phyloP scores from a whole-genome alignment of 148 eudicot species.

The Diospyros lotus region DNA sequence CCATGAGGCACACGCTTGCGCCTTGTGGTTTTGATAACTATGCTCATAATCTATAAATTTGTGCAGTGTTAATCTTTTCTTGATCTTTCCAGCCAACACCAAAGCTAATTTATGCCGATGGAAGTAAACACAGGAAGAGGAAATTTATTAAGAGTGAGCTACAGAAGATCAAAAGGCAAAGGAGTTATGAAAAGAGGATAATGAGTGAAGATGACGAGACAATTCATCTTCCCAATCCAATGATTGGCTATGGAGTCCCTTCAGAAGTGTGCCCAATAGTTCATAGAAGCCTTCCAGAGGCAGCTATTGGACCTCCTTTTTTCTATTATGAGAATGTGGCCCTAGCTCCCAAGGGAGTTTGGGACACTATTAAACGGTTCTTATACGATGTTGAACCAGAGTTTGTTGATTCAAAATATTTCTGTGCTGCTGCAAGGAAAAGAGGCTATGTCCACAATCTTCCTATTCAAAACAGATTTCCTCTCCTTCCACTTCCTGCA shows the following conservation, averaged over 20 bases:
- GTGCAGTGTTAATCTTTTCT: background rate
- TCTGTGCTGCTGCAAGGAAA: constrained; percentile 38
- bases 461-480: constrained; percentile 59
- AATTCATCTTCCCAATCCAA: constrained; percentile 78
- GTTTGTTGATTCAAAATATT: constrained; percentile 61
- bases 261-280: constrained; percentile 18
- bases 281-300: constrained; percentile 51
- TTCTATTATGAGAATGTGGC: constrained; percentile 97
- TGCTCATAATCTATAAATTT: constrained; percentile 1
- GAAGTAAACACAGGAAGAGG: constrained; percentile 40
- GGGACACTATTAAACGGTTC: constrained; percentile 79
- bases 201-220: constrained; percentile 38
- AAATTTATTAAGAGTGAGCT: constrained; percentile 25
- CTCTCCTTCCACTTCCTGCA: constrained; percentile 56
- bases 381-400: constrained; percentile 77
- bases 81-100: constrained; percentile 22
- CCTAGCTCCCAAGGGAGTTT: constrained; percentile 80
- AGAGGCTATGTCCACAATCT: constrained; percentile 92
- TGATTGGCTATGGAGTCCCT: constrained; percentile 90
- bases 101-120: constrained; percentile 1
- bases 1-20: background rate
- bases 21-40: background rate
- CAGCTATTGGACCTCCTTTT: constrained; percentile 70
- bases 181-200: constrained; percentile 13
- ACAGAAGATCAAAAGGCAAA: constrained; percentile 32